Conservation (phyloP, 2,329 filamentous ascomycete species). For the Chrysosporium queenslandicum region DNA sequence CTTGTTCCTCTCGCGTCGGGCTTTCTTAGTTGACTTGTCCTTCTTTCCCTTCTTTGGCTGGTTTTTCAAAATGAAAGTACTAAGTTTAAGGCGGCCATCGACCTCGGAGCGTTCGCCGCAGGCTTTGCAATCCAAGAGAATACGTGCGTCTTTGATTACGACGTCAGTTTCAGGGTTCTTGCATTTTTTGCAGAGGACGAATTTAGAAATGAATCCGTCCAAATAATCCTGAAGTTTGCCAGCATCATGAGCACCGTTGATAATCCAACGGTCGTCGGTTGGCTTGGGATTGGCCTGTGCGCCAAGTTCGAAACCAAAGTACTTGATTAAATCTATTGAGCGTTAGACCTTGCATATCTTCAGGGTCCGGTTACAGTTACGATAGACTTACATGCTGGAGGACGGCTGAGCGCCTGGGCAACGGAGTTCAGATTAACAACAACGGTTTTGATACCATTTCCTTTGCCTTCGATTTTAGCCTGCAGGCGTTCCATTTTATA, state of each 20-base stretch:
- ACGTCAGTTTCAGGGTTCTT: conserved; percentile 98
- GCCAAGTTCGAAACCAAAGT: conserved; percentile 97
- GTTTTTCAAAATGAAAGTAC: conserved; percentile 94
- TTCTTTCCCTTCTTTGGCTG: conserved; percentile 83
- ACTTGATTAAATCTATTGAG: conserved; percentile 76
- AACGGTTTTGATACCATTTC: conserved; percentile 98
- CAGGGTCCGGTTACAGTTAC: background rate
- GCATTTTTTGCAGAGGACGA: conserved; percentile 98
- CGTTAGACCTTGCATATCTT: conserved; percentile 8
- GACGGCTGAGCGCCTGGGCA: conserved; percentile 80
- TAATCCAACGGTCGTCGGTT: conserved; percentile 98
- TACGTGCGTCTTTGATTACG: conserved; percentile 84
- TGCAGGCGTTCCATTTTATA: conserved; percentile 99
- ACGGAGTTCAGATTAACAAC: conserved; percentile 95
- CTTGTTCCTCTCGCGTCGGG: conserved; percentile 67
- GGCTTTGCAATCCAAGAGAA: conserved; percentile 95
- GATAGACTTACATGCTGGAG: conserved; percentile 55
- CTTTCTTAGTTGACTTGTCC: conserved; percentile 91
- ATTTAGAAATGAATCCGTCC: conserved; percentile 96
- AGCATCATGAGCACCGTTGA: conserved; percentile 95
- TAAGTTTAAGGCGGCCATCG: conserved; percentile 88
- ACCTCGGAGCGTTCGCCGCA: conserved; percentile 90
- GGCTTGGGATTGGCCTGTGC: conserved; percentile 98
- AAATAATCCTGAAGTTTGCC: conserved; percentile 95
- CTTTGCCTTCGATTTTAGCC: conserved; percentile 99